Conservation (phyloP, 306 rosid species). For the Medicago arabica region DNA sequence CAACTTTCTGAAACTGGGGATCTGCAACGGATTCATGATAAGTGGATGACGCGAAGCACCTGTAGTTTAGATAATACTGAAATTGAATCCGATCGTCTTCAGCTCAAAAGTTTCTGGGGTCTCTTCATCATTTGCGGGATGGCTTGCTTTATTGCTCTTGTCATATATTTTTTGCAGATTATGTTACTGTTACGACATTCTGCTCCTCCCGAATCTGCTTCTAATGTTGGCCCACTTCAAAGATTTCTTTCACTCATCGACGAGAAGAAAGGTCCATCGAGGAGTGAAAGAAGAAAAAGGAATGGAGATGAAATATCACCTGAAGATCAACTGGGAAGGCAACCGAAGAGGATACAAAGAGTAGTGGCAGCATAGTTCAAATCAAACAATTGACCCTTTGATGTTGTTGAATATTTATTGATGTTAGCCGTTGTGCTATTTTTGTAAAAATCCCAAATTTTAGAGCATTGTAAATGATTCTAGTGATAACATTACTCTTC, state of each 20-base stretch:
- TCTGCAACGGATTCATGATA: conserved; percentile 90
- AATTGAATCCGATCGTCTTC: conserved; percentile 76
- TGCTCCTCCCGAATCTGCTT: conserved; percentile 45
- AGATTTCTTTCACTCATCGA: conserved; percentile 74
- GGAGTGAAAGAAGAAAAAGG: conserved; percentile 61
- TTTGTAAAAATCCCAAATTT: conserved; percentile 35
- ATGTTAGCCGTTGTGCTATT: conserved; percentile 30
- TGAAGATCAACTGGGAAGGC: conserved; percentile 44
- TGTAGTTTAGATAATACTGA: conserved; percentile 67
- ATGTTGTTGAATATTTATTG: conserved; percentile 30
- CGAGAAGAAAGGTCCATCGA: conserved; percentile 61
- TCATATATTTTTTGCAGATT: conserved; percentile 63
- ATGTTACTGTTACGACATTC: conserved; percentile 47
- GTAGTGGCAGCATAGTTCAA: conserved; percentile 23
- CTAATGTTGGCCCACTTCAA: conserved; percentile 45
- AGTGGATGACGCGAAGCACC: conserved; percentile 72
- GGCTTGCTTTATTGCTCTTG: conserved; percentile 73
- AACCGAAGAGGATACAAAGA: conserved; percentile 50
- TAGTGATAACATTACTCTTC: conserved; percentile 4
- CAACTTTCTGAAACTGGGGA: conserved; percentile 95
- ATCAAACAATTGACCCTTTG: conserved; percentile 17
- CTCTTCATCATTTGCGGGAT: conserved; percentile 82
- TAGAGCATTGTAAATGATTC: conserved; percentile 33
- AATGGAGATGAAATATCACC: conserved; percentile 54
- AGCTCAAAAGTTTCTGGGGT: conserved; percentile 90